Evolutionary conservation across 2,329 filamentous ascomycete species (phyloP).

Genomic region (Venturia pyrina): DNA sequence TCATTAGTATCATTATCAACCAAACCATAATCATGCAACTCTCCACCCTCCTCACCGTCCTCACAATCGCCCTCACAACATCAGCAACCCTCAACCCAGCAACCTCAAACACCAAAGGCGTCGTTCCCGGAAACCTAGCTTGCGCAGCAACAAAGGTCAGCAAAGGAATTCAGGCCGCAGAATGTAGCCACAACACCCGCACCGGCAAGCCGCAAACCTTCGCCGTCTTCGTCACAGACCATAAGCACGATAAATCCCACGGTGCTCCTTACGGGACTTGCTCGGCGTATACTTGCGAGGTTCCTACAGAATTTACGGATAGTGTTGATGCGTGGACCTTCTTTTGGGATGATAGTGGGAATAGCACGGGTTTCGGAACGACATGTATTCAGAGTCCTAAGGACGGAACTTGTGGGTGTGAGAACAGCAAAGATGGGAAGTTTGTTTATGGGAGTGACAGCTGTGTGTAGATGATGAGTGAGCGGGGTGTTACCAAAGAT

Average conservation of each 20-base stretch:
- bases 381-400: constrained; percentile 31
- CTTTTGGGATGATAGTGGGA: constrained; percentile 27
- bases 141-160: constrained; percentile 21
- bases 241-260: constrained; percentile 33
- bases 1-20: not conserved
- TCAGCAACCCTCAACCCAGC: constrained; percentile 28
- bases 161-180: constrained; percentile 12
- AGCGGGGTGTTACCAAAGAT: not conserved
- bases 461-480: constrained; percentile 16
- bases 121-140: constrained; percentile 21
- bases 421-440: constrained; percentile 29
- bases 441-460: constrained; percentile 24
- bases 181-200: constrained; percentile 32
- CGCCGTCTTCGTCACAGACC: constrained; percentile 34
- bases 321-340: constrained; percentile 34
- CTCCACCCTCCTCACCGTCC: not conserved
- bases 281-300: constrained; percentile 31
- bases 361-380: constrained; percentile 23
- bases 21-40: not conserved
- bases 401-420: constrained; percentile 32
- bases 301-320: constrained; percentile 24
- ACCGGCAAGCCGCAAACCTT: constrained; percentile 28
- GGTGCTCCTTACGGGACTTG: constrained; percentile 41
- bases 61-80: constrained; percentile 16
- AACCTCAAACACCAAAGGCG: constrained; percentile 27